A percentile compares a stretch with the other conserved stretches of the same genome.
Evolutionary conservation across 495 filamentous ascomycete species (phyloP).

Genomic region (Penicillium canariense): DNA sequence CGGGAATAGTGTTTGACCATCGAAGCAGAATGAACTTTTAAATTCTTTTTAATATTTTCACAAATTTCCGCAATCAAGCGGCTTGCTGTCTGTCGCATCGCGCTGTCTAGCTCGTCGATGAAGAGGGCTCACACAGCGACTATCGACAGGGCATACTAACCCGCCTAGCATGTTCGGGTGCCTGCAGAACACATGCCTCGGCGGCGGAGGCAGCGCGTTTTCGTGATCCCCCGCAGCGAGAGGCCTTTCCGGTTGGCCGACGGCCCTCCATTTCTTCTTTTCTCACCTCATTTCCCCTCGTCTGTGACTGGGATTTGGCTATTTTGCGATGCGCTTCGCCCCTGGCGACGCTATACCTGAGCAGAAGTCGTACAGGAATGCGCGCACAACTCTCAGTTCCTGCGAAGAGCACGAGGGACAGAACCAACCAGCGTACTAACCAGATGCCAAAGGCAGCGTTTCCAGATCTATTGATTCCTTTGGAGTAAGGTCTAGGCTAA

Average conservation of each 20-base stretch:
- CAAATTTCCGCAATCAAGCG: neutral
- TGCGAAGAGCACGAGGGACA: neutral
- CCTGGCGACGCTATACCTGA: neutral
- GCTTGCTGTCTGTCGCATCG: neutral
- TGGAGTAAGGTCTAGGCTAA: slow-evolving; percentile 10
- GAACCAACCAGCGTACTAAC: slow-evolving; percentile 7
- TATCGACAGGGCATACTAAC: neutral
- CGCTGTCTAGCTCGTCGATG: neutral
- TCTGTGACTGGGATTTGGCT: neutral
- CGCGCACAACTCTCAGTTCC: neutral
- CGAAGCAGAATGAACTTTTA: neutral
- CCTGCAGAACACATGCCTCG: slow-evolving; percentile 6
- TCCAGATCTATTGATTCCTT: slow-evolving; percentile 7
- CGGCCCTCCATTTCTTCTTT: neutral
- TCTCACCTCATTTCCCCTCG: neutral
- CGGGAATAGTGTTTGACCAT: neutral
- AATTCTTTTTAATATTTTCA: neutral
- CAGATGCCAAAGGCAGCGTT: neutral
- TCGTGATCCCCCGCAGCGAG: neutral
- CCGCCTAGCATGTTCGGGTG: neutral
- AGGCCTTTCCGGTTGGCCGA: neutral
- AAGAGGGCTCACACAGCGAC: neutral
- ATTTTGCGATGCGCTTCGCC: neutral
- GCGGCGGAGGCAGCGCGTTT: neutral
- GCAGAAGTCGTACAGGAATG: slow-evolving; percentile 1